Base-by-base conservation (phyloP, 352 stramenopile genomes). In the Phytopythium mirpurense region DNA sequence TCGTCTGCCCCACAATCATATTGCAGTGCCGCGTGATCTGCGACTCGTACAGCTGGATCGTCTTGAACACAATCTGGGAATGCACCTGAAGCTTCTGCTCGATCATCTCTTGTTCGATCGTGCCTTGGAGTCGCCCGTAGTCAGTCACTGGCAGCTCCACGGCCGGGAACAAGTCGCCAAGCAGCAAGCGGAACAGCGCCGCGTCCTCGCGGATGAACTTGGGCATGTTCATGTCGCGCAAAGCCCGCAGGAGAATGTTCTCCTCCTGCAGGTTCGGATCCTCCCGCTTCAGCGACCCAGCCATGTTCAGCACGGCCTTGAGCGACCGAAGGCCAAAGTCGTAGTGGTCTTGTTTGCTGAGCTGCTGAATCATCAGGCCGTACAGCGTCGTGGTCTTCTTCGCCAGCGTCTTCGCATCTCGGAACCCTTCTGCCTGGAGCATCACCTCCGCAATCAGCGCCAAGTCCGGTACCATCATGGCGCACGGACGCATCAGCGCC, bases 251-350 rank as follows among this genome's bases (percentile, higher is more conserved):
- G 6, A 99, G 70, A 48, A 99, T 94, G 40, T 95, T 96, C 29
- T 96, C 87, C 68, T 99, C 97, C n/a, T 92, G 81, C 31, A 96
- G 74, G 49, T 98, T 96, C 0, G 84, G 74, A 56, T 99, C 98
- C 56, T 98, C 86, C 21, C 97, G 90, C 70, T 99, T 99, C 19
- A 95, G 56, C 3, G 75, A 65, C 4, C 85, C 85, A 47, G 85
- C 81, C 80, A 91, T 90, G 49, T 88, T 89, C n/a, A 95, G 66
- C 42, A 95, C 85, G 11, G 83, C 80, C 62, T 93, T 95, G 19
- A 95, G 70, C 35, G 71, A 88, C 50, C 85, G 70, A 14, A 95
- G 56, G 0, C 83, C 85, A 48, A 93, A 95, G 60, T 95, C 85
- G 55, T 95, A 95, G 67, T 95, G 85, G 24, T 92, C 82, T 56